Base-by-base conservation (phyloP, 345 rosid genomes). In the Physaria fendleri region DNA sequence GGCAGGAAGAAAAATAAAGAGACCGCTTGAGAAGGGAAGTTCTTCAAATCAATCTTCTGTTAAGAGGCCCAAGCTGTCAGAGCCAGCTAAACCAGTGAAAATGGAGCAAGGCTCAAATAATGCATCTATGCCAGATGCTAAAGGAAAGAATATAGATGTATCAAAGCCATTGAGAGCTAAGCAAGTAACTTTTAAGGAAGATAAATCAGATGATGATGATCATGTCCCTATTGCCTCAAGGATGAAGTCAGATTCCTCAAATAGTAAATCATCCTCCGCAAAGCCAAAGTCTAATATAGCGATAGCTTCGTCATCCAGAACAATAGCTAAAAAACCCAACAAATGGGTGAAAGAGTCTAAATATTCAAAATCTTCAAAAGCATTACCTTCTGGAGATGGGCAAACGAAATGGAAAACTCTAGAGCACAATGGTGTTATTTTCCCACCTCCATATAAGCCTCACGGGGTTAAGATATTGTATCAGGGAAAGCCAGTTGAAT, bases 381-480 rank as follows among this genome's bases (percentile, higher is more conserved):
- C 74, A 12, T 71, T 68, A 10, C 97, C 89, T 30, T 76, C 82
- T 23, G 78, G 89, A 6, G 97, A 92, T 72, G 98, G 98, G 17
- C 85, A 88, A 72, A 81, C 80, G 71, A 88, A 88, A 71, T 92
- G 94, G 97, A 86, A 81, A 17, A 88, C 93, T 6, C 74, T 92
- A 81, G 89, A 43, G 56, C 98, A 92, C 74, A 88, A 55, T 41
- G 98, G 98, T 69, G 97, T 92, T 41, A 92, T 79, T 61, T 92
- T 92, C 52, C 95, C 97, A 8, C 94, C 95, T 72, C 71, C 89
- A 11, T 92, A 92, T 76, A 50, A 52, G 27, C 83, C 91, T 76
- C 95, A 92, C 74, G 94, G 95, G 29, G 29, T 82, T 53, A 86
- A 83, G 81, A 81, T 92, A 32, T 74, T 75, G 10, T 86, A 86